phyloP scores from a whole-genome alignment of 2,329 filamentous ascomycete genomes.

The Cordyceps cicadae region DNA sequence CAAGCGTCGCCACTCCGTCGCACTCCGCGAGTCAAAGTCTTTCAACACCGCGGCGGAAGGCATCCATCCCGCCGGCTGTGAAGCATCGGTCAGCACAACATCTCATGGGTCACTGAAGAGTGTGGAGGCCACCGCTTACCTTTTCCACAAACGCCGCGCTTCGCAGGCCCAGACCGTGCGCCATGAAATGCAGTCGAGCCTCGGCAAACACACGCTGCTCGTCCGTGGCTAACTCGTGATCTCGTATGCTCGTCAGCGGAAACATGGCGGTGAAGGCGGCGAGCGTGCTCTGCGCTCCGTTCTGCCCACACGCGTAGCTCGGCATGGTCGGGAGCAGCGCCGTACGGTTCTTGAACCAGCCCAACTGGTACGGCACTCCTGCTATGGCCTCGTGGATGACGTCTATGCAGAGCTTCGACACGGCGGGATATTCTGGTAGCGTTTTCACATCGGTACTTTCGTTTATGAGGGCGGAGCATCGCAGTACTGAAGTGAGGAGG shows the following conservation, averaged over 20 bases:
- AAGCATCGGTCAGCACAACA: no score
- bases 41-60: not conserved
- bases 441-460: not conserved
- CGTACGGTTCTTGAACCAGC: constrained; percentile 1
- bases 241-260: not conserved
- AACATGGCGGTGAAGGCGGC: not conserved
- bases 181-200: not conserved
- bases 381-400: not conserved
- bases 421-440: not conserved
- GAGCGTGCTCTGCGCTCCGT: not conserved
- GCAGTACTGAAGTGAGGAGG: not conserved
- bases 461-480: not conserved
- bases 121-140: not conserved
- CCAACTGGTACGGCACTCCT: not conserved
- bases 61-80: not conserved
- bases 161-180: not conserved
- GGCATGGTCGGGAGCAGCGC: not conserved
- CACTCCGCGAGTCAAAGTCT: not conserved
- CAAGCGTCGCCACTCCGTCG: not conserved
- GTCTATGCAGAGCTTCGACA: not conserved
- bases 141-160: not conserved
- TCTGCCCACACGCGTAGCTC: not conserved
- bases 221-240: not conserved
- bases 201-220: not conserved
- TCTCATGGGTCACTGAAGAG: not conserved